phyloP scores from a whole-genome alignment of 1,139 yeast genomes.

The Magnusiomyces clavatus region DNA sequence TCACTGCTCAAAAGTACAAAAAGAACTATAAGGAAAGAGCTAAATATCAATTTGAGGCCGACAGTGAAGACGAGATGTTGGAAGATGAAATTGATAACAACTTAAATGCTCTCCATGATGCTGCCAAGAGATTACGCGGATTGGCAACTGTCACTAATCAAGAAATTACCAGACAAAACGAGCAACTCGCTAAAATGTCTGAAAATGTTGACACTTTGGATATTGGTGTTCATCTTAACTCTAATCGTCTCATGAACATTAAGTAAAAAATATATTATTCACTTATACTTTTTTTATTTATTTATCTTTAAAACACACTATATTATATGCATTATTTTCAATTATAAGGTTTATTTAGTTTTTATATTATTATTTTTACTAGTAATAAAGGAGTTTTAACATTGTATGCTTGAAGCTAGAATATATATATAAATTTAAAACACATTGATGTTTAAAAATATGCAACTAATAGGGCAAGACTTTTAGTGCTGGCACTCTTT shows the following conservation, averaged over 20 bases:
- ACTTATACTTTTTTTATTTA: too few relatives aligned
- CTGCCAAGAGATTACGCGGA: conserved; percentile 42
- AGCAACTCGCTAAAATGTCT: conserved; percentile 45
- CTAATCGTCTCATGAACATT: conserved; percentile 36
- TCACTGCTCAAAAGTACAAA: conserved; percentile 23
- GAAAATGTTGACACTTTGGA: conserved; percentile 45
- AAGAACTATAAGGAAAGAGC: neutral
- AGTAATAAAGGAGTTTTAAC: too few relatives aligned
- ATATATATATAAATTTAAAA: too few relatives aligned
- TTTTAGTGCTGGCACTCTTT: neutral
- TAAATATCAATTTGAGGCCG: neutral
- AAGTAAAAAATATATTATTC: conserved; percentile 18
- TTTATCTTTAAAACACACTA: too few relatives aligned
- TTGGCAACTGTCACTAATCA: conserved; percentile 46
- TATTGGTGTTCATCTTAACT: conserved; percentile 44
- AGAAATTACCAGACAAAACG: conserved; percentile 46
- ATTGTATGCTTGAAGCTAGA: too few relatives aligned
- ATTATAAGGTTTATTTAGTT: too few relatives aligned
- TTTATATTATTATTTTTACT: too few relatives aligned
- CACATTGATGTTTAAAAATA: too few relatives aligned
- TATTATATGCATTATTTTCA: too few relatives aligned
- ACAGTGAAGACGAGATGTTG: conserved; percentile 24
- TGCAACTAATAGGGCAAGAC: too few relatives aligned
- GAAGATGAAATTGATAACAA: conserved; percentile 52
- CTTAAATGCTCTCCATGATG: conserved; percentile 42